Evolutionary conservation across 257 asterid species (phyloP).

Genomic region (Knoxia roxburghii): DNA sequence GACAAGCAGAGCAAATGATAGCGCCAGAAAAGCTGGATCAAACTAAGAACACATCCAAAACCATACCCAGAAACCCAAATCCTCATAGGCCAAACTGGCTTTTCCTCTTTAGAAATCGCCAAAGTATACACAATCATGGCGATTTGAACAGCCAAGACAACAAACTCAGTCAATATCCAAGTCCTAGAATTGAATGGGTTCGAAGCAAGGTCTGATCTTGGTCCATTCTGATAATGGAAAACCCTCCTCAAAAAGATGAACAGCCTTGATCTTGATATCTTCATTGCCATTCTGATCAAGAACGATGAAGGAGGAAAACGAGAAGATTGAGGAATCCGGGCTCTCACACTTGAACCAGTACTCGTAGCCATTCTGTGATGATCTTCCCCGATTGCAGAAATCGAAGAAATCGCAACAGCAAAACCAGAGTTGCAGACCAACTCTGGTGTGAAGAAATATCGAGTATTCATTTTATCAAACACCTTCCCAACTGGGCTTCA

Average conservation of each 20-base stretch:
- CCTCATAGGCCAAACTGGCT: slow-evolving; percentile 94
- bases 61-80: slow-evolving; percentile 79
- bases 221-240: slow-evolving; percentile 81
- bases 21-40: slow-evolving; percentile 47
- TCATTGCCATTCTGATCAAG: slow-evolving; percentile 62
- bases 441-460: slow-evolving; percentile 51
- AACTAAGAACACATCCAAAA: slow-evolving; percentile 58
- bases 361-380: slow-evolving; percentile 22
- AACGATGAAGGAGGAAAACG: slow-evolving; percentile 42
- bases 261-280: slow-evolving; percentile 66
- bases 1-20: slow-evolving; percentile 28
- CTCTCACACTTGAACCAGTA: slow-evolving; percentile 31
- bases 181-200: slow-evolving; percentile 67
- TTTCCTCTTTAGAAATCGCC: slow-evolving; percentile 51
- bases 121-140: slow-evolving; percentile 35
- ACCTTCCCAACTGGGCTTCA: too few species aligned
- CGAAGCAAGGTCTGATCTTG: slow-evolving; percentile 74
- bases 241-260: slow-evolving; percentile 73
- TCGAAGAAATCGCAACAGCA: slow-evolving; percentile 34
- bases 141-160: slow-evolving; percentile 51
- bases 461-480: slow-evolving; percentile 34
- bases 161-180: slow-evolving; percentile 71
- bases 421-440: slow-evolving; percentile 41
- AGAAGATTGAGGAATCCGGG: slow-evolving; percentile 31
- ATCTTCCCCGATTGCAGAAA: slow-evolving; percentile 35